These are phyloP conservation scores for Oryza punctata DNA, from an alignment of 176 grass and related monocot species.

Conservation along the genomic window DNA sequence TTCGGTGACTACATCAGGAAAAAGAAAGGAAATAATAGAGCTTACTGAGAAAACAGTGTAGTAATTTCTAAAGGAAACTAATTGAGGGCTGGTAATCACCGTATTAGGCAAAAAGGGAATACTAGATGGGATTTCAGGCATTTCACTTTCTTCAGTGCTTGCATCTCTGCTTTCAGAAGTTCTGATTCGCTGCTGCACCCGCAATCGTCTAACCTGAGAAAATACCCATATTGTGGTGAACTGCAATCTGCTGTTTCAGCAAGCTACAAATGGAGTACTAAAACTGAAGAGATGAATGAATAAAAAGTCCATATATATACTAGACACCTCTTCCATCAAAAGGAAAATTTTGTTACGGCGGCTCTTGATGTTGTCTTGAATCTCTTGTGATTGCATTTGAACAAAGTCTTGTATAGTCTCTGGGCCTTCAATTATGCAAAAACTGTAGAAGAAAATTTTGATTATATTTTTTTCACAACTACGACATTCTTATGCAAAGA, in stretches of 20 bases:
- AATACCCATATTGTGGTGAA: background rate
- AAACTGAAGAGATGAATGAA: background rate
- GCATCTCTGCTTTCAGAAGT: slow-evolving; percentile 59
- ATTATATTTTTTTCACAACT: background rate
- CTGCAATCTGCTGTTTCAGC: background rate
- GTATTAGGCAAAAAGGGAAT: slow-evolving; percentile 91
- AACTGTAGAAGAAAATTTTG: slow-evolving; percentile 43
- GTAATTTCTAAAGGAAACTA: slow-evolving; percentile 17
- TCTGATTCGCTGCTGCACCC: slow-evolving; percentile 81
- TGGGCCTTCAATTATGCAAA: slow-evolving; percentile 98
- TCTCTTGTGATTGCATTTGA: slow-evolving; percentile 80
- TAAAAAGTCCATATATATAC: slow-evolving; percentile 1
- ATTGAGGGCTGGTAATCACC: slow-evolving; percentile 47
- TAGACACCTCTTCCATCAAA: slow-evolving; percentile 91
- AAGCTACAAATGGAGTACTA: background rate
- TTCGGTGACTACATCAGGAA: slow-evolving; percentile 66
- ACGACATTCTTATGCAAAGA: background rate
- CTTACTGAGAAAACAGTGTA: background rate
- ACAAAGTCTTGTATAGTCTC: slow-evolving; percentile 80
- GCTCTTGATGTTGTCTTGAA: slow-evolving; percentile 80
- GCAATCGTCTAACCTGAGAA: slow-evolving; percentile 74
- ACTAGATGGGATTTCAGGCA: slow-evolving; percentile 83
- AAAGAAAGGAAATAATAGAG: slow-evolving; percentile 21
- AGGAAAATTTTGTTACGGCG: slow-evolving; percentile 89
- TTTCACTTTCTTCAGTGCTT: slow-evolving; percentile 82